These are phyloP conservation scores for Lactarius deliciosus DNA, from an alignment of 768 basidiomycete genomes.

Conservation along the genomic window DNA sequence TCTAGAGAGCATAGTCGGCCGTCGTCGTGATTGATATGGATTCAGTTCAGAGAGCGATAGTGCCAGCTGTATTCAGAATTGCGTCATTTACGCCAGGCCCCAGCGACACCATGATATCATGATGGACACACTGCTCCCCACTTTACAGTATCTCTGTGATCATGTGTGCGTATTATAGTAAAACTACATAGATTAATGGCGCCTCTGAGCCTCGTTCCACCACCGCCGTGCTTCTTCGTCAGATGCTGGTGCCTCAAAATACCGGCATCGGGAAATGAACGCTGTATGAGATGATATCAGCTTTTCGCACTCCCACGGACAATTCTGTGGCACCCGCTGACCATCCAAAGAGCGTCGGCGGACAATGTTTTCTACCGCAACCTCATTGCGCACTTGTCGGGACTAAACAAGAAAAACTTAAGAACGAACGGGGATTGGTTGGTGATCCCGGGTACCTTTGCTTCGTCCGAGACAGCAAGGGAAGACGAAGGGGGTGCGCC, in stretches of 20 bases:
- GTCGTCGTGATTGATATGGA: not conserved
- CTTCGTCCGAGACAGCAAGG: slow-evolving; percentile 60
- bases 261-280: slow-evolving; percentile 76
- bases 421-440: slow-evolving; percentile 14
- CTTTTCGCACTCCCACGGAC: slow-evolving; percentile 5
- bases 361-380: slow-evolving; percentile 69
- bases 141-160: not conserved
- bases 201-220: slow-evolving; percentile 47
- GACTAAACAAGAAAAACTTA: slow-evolving; percentile 43
- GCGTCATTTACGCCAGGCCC: slow-evolving; percentile 18
- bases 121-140: not conserved
- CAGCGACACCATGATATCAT: not conserved
- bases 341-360: slow-evolving; percentile 70
- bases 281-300: slow-evolving; percentile 43
- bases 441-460: slow-evolving; percentile 52
- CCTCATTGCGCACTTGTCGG: slow-evolving; percentile 73
- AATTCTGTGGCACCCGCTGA: slow-evolving; percentile 35
- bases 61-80: not conserved
- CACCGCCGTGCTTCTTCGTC: slow-evolving; percentile 57
- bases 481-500: slow-evolving; percentile 45
- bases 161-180: not conserved
- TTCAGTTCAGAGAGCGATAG: not conserved
- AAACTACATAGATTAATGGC: slow-evolving; percentile 17
- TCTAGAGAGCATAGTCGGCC: not conserved
- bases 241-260: slow-evolving; percentile 64